Percentiles rank a stretch among this genome's conserved stretches.
phyloP scores from a whole-genome alignment of 352 stramenopile genomes.

The Hyaloperonospora brassicae region DNA sequence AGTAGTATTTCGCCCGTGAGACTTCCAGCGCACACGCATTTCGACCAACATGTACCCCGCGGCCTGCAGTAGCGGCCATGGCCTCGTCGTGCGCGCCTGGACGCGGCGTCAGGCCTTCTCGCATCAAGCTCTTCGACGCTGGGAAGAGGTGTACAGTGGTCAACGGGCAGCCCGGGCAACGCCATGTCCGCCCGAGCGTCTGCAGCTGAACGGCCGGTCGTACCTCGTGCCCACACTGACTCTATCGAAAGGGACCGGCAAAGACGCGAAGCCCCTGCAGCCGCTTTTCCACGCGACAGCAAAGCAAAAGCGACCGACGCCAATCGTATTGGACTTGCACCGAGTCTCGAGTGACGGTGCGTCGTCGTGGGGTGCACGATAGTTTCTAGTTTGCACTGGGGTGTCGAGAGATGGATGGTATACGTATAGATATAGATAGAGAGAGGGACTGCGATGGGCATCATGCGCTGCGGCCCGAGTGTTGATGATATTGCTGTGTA shows the following conservation, averaged over 20 bases:
- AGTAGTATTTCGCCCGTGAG: too few relatives aligned
- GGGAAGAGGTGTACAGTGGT: constrained; percentile 31
- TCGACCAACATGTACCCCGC: too few relatives aligned
- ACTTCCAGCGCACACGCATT: too few relatives aligned
- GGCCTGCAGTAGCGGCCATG: too few relatives aligned
- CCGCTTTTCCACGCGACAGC: constrained; percentile 38
- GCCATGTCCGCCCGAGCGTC: constrained; percentile 16
- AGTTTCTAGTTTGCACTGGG: too few relatives aligned
- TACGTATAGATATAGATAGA: neutral
- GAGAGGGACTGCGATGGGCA: too few relatives aligned
- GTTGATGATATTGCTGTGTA: neutral
- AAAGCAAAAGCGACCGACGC: constrained; percentile 29
- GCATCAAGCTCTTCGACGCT: constrained; percentile 44
- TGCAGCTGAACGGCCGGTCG: constrained; percentile 53
- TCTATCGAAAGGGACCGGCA: constrained; percentile 29
- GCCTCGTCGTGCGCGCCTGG: too few relatives aligned
- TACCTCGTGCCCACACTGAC: constrained; percentile 70
- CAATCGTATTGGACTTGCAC: constrained; percentile 66
- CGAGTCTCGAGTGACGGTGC: constrained; percentile 66
- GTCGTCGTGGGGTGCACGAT: too few relatives aligned
- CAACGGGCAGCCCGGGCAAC: constrained; percentile 29
- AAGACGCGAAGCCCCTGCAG: constrained; percentile 23
- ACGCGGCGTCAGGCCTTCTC: constrained; percentile 41
- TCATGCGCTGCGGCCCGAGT: too few relatives aligned
- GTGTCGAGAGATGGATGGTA: too few relatives aligned